Conservation (phyloP, 306 rosid genomes). For the Lupinus albus region DNA sequence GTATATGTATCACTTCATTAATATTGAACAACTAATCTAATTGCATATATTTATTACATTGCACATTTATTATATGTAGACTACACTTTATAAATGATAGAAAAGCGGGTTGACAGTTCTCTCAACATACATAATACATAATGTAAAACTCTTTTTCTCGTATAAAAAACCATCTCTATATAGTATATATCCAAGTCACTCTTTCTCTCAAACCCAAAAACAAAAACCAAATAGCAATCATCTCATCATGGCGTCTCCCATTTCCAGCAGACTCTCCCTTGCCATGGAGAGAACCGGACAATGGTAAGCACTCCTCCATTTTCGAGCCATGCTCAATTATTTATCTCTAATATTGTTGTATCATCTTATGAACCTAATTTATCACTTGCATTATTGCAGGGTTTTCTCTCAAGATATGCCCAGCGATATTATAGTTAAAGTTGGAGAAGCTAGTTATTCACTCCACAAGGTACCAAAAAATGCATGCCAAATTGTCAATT, state of each 20-base stretch:
- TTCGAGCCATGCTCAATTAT: neutral
- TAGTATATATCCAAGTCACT: neutral
- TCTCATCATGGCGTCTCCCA: slow-evolving; percentile 59
- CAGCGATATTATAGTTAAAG: slow-evolving; percentile 63
- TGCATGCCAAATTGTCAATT: no score
- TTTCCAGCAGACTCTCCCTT: slow-evolving; percentile 50
- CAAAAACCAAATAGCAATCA: neutral
- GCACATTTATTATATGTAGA: no score
- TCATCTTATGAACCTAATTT: neutral
- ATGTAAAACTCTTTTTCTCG: no score
- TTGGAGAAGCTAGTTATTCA: slow-evolving; percentile 75
- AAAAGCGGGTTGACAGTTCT: no score
- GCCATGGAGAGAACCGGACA: slow-evolving; percentile 97
- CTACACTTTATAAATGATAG: no score
- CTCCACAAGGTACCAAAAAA: slow-evolving; percentile 72
- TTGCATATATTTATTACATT: no score
- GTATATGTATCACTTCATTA: no score
- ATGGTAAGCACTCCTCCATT: slow-evolving; percentile 51
- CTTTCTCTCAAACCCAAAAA: slow-evolving; percentile 36
- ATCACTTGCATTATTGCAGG: slow-evolving; percentile 45
- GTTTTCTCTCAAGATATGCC: slow-evolving; percentile 80
- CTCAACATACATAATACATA: no score
- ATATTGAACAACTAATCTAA: no score
- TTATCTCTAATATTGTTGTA: neutral
- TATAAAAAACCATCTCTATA: no score